These are phyloP conservation scores for Trichosanthes truncata DNA, from an alignment of 306 rosid genomes.

Conservation along the genomic window DNA sequence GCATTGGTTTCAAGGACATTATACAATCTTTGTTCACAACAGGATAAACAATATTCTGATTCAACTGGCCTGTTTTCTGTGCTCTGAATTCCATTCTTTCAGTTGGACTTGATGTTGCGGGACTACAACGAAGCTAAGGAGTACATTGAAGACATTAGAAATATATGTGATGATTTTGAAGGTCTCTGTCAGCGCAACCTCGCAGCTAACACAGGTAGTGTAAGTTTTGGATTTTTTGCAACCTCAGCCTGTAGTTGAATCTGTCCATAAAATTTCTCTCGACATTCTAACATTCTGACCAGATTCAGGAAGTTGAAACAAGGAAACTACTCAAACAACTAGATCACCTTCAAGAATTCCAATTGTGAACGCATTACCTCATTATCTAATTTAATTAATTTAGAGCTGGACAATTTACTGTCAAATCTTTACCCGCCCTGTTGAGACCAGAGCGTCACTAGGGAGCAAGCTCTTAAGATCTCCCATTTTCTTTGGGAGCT, in stretches of 20 bases:
- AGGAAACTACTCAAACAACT: not conserved
- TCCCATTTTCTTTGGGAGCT: not conserved
- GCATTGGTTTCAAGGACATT: not conserved
- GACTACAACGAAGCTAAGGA: constrained; percentile 89
- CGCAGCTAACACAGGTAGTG: constrained; percentile 69
- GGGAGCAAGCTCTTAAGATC: not conserved
- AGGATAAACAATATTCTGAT: not conserved
- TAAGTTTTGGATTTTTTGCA: not conserved
- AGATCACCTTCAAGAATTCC: not conserved
- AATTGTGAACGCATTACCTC: not conserved
- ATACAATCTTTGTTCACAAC: not conserved
- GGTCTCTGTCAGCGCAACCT: constrained; percentile 95
- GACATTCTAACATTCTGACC: not conserved
- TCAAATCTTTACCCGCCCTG: not conserved
- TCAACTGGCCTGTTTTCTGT: constrained; percentile 14
- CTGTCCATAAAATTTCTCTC: not conserved
- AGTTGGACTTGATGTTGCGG: constrained; percentile 75
- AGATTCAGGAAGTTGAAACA: not conserved
- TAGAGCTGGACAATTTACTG: not conserved
- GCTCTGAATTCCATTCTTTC: constrained; percentile 14
- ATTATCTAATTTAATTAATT: not conserved
- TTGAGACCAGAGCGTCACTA: not conserved
- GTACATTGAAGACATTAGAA: constrained; percentile 87
- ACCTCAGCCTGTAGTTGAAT: not conserved
- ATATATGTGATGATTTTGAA: constrained; percentile 83